A percentile compares a stretch with the other conserved stretches of the same genome.
Evolutionary conservation across 2,329 filamentous ascomycete species (phyloP).

Genomic region (Plenodomus biglobosus): DNA sequence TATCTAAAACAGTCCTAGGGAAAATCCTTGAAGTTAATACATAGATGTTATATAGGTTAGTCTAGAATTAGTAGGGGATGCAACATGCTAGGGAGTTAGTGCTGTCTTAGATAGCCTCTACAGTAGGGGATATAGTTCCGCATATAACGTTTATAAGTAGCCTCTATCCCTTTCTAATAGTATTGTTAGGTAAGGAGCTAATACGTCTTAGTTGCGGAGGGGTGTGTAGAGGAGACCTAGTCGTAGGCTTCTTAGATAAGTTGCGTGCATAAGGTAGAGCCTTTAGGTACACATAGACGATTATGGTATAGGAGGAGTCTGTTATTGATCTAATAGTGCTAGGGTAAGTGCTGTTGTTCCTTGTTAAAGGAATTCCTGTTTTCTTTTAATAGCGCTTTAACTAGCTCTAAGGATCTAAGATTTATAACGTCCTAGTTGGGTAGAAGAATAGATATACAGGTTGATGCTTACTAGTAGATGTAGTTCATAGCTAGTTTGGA

Average conservation of each 20-base stretch:
- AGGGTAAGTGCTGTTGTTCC: too few relatives aligned
- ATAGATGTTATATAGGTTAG: background rate
- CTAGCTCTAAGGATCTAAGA: background rate
- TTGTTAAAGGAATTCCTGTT: too few relatives aligned
- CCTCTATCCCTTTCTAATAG: constrained; percentile 1
- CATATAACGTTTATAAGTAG: background rate
- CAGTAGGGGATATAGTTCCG: background rate
- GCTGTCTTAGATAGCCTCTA: background rate
- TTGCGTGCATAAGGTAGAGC: background rate
- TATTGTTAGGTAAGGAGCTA: background rate
- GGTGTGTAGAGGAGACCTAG: background rate
- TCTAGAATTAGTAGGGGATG: background rate
- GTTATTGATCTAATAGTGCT: constrained; percentile 1
- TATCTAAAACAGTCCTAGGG: background rate
- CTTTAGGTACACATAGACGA: background rate
- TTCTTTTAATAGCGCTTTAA: background rate
- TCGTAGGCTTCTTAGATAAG: background rate
- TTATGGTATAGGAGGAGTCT: background rate
- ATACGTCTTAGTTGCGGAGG: background rate
- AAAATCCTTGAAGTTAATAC: constrained; percentile 1
- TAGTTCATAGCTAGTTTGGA: background rate
- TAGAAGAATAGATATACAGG: too few relatives aligned
- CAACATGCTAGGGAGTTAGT: background rate
- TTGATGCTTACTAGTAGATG: too few relatives aligned
- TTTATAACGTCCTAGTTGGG: too few relatives aligned